These are phyloP conservation scores for Trypethelium eluteriae DNA, from an alignment of 495 filamentous ascomycete species.

Conservation along the genomic window DNA sequence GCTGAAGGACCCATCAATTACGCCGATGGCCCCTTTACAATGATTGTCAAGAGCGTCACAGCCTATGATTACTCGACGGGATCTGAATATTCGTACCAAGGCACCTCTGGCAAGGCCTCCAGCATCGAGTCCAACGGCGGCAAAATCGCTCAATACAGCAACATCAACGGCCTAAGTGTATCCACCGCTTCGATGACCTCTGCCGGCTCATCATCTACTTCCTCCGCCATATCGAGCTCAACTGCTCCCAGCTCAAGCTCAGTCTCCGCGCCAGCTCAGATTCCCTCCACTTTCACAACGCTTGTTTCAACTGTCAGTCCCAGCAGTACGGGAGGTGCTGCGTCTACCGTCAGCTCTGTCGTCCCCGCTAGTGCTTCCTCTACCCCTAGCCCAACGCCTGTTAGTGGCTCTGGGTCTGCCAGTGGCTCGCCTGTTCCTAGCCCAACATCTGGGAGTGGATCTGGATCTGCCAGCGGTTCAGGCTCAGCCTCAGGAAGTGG, in stretches of 20 bases:
- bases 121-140: conserved; percentile 71
- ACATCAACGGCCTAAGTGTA: conserved; percentile 1
- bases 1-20: conserved; percentile 78
- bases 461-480: not conserved
- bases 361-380: not conserved
- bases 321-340: not conserved
- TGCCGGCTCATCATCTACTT: not conserved
- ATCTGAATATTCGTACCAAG: conserved; percentile 68
- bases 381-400: not conserved
- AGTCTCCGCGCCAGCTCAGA: not conserved
- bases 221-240: not conserved
- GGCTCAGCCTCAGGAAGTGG: not conserved
- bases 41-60: conserved; percentile 69
- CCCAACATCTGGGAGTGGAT: not conserved
- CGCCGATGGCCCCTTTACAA: conserved; percentile 68
- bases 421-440: not conserved
- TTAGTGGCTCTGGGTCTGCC: not conserved
- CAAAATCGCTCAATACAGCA: conserved; percentile 37
- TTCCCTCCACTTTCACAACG: conserved; percentile 4
- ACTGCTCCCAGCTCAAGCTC: not conserved
- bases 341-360: not conserved
- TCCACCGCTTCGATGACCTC: not conserved
- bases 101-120: conserved; percentile 65
- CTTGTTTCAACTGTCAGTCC: not conserved
- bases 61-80: conserved; percentile 90